Percentiles rank a stretch among this genome's conserved stretches.
Evolutionary conservation across 2,329 filamentous ascomycete genomes (phyloP).

Genomic region (Berkeleyomyces basicola): DNA sequence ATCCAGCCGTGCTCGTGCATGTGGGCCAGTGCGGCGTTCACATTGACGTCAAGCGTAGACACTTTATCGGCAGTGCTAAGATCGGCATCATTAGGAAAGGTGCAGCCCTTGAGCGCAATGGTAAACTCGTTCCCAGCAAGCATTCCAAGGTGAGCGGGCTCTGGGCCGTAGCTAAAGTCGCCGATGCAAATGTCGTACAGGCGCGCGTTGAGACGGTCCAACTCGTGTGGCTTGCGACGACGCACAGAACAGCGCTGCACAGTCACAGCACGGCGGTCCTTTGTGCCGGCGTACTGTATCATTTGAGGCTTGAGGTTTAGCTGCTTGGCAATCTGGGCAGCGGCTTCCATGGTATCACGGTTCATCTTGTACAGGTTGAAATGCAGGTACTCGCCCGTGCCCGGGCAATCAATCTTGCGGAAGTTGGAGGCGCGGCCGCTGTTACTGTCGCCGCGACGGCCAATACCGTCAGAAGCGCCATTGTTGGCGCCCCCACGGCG

Average conservation of each 20-base stretch:
- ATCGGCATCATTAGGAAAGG: slow-evolving; percentile 12
- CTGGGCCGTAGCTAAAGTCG: slow-evolving; percentile 60
- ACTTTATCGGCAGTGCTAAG: slow-evolving; percentile 19
- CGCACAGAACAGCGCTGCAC: slow-evolving; percentile 61
- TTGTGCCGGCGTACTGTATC: slow-evolving; percentile 68
- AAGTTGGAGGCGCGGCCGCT: slow-evolving; percentile 2
- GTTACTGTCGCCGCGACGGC: slow-evolving; percentile 13
- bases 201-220: slow-evolving; percentile 49
- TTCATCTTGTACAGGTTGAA: slow-evolving; percentile 95
- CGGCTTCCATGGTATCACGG: slow-evolving; percentile 86
- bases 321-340: slow-evolving; percentile 58
- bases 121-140: slow-evolving; percentile 81
- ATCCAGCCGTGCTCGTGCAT: slow-evolving; percentile 68
- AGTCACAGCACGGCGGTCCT: slow-evolving; percentile 76
- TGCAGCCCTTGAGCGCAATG: slow-evolving; percentile 79
- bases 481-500: slow-evolving; percentile 11
- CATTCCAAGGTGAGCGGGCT: slow-evolving; percentile 65
- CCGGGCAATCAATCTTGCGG: slow-evolving; percentile 13
- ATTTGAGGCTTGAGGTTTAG: slow-evolving; percentile 58
- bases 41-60: slow-evolving; percentile 22
- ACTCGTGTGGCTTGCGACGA: slow-evolving; percentile 34
- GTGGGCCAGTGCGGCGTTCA: slow-evolving; percentile 44
- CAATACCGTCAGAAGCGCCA: background rate
- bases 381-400: slow-evolving; percentile 60
- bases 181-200: slow-evolving; percentile 51